Base-by-base conservation (phyloP, 2,329 filamentous ascomycete genomes). In the Venturia effusa region DNA sequence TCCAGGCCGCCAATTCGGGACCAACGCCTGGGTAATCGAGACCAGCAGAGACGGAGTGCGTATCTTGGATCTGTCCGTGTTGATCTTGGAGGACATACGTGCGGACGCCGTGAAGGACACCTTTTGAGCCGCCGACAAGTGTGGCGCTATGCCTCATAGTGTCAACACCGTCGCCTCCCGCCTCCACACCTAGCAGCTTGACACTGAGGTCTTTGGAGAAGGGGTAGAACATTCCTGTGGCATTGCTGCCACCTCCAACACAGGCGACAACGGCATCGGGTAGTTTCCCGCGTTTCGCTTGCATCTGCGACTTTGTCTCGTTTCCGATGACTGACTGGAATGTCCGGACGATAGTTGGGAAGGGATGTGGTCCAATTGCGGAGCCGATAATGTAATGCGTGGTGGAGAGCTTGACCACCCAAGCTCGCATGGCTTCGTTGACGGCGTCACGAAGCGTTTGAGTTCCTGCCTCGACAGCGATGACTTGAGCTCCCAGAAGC, bases 381-480 rank as follows among this genome's bases (percentile, higher is more conserved):
- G 92, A 97, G 64, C 94, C 94, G 70, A 99, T 96, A 71, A 97
- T 94, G 80, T 97, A 99, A 81, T 99, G 94, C 0, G 94, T 97
- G 22, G 90, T 95, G 70, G 92, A 87, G 19, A 99, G 88, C 69
- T 92, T 84, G 64, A 92, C 89, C 22, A 99, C 92, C 94, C 94
- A 99, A 67, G 90, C 87, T 57, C 94, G 89, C 72, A 99, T 80
- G 24, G 94, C 92, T 78, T 99, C 93, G 78, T 97, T 97, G 77
- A 97, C 93, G 3, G 93, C 80, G 67, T 82, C 80, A 63, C 80
- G 77, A 4, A 82, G 76, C 3, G 80, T 82, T 70, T 86, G 85
- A 70, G 88, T 91, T 63, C 94, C 94, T 59, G 92, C 90, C 74
- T 97, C 92, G 57, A 99, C 94, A 4, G 94, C 88, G 48, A 99